Evolutionary conservation across 257 asterid genomes (phyloP), one percentile per base, ranked within the genome.

Genomic region (Cynanchum wilfordii): DNA sequence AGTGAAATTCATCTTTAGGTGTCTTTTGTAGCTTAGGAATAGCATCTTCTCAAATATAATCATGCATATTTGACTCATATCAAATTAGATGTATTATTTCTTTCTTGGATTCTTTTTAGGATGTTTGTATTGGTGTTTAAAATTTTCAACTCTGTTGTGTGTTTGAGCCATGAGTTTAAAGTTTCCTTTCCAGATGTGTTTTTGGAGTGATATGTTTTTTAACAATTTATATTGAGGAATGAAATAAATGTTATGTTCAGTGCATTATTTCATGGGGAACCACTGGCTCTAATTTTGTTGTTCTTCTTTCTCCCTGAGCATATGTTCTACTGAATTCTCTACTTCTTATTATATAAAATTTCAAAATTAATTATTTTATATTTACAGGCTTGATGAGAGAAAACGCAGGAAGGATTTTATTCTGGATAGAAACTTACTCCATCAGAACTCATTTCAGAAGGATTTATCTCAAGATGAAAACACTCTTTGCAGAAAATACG

Each of bases 371-470:
- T 50, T 33, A 30, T 0, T 33, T 52, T 24, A 70, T 78, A 42
- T 76, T 82, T 79, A 72, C 89, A 91, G 97, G 85, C 95, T 91
- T 72, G 92, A 86, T 71, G 97, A 91, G 89, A 88, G 97, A 77
- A 85, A 89, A 78, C 86, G 92, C 50, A 87, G 97, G 78, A 91
- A 91, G 78, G 89, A 87, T 80, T 92, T 92, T 75, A 83, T 89
- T 83, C 76, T 87, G 66, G 95, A 86, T 64, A 86, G 96, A 82
- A 86, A 88, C 75, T 80, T 91, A 77, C 86, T 91, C 63, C 77
- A 85, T 72, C 89, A 93, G 58, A 82, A 76, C 82, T 80, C 85
- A 75, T 86, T 88, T 56, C 85, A 74, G 76, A 81, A 73, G 72
- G 86, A 81, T 72, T 76, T 89, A 47, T 82, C 86, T 57, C 90